phyloP scores from a whole-genome alignment of 306 rosid genomes.

The Corylus heterophylla region DNA sequence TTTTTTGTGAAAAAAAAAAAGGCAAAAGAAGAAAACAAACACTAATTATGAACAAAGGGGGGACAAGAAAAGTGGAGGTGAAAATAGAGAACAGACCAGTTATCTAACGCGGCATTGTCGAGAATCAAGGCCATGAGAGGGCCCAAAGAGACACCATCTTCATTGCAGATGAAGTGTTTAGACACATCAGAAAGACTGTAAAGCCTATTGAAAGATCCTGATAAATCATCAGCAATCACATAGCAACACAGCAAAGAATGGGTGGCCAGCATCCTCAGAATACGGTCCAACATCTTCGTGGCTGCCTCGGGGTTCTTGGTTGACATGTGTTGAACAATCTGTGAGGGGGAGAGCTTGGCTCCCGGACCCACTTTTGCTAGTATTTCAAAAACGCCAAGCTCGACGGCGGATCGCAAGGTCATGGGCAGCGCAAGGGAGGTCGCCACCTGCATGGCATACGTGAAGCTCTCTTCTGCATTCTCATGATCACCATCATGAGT shows the following conservation, averaged over 20 bases:
- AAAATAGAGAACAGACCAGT: constrained; percentile 27
- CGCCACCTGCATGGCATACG: neutral
- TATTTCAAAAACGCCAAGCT: neutral
- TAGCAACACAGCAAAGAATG: constrained; percentile 42
- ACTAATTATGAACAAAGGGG: neutral
- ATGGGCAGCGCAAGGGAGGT: neutral
- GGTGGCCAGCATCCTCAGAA: constrained; percentile 6
- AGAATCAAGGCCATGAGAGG: constrained; percentile 16
- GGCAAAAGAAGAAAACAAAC: neutral
- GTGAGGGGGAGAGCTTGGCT: constrained; percentile 1
- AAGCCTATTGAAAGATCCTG: constrained; percentile 20
- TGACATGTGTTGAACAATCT: neutral
- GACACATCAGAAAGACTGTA: constrained; percentile 36
- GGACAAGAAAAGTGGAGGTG: no score
- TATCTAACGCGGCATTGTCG: constrained; percentile 28
- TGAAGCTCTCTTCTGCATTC: neutral
- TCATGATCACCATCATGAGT: neutral
- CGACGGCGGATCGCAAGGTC: neutral
- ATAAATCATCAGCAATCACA: neutral
- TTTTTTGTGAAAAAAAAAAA: neutral
- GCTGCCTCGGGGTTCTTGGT: constrained; percentile 5
- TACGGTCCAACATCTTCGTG: neutral
- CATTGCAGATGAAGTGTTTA: constrained; percentile 2
- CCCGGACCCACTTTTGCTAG: neutral
- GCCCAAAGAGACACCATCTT: constrained; percentile 39